phyloP scores from a whole-genome alignment of 1,284 basidiomycete species.

The Irpex sp. region DNA sequence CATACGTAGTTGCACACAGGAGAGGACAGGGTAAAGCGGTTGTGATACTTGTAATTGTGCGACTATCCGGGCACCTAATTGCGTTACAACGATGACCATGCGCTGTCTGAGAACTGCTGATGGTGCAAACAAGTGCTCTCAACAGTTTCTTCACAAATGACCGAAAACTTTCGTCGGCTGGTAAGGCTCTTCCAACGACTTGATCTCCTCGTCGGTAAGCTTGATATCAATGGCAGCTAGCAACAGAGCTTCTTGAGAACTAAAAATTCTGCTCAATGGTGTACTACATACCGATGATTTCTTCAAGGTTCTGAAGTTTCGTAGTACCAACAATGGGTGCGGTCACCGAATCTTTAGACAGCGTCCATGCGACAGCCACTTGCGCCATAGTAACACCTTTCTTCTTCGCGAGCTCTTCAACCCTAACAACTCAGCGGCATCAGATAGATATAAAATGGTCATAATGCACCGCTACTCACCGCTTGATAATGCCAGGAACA shows the following conservation, averaged over 20 bases:
- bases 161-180: no score
- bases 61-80: no score
- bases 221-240: conserved; percentile 1
- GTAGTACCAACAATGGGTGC: conserved; percentile 33
- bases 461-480: not conserved
- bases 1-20: no score
- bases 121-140: no score
- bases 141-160: no score
- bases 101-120: no score
- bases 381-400: conserved; percentile 38
- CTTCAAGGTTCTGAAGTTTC: conserved; percentile 27
- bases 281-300: conserved; percentile 18
- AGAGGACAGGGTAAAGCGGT: no score
- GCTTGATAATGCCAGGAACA: not conserved
- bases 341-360: conserved; percentile 24
- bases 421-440: conserved; percentile 12
- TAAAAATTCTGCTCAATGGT: not conserved
- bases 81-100: no score
- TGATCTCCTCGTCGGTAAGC: conserved; percentile 5
- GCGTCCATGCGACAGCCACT: conserved; percentile 36
- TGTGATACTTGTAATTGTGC: no score
- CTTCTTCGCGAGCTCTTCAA: conserved; percentile 38
- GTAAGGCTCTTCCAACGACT: conserved; percentile 1
- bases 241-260: no score
- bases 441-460: not conserved